A percentile compares a stretch with the other conserved stretches of the same genome.
These are phyloP conservation scores for Wickerhamiella domercqiae DNA, from an alignment of 805 yeast genomes.

Conservation along the genomic window DNA sequence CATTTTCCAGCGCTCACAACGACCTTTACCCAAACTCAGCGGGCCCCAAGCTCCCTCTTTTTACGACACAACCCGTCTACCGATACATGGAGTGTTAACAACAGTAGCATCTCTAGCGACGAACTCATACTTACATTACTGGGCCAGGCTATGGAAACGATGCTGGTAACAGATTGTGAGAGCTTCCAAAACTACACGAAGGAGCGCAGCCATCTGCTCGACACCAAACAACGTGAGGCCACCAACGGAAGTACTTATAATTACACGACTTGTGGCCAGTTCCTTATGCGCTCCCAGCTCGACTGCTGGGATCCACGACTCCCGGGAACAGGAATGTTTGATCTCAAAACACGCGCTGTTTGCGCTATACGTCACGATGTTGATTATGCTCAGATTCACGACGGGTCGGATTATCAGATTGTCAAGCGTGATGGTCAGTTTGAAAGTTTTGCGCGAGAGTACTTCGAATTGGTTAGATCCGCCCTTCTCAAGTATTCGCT, in stretches of 20 bases:
- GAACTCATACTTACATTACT: slow-evolving; percentile 56
- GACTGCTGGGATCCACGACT: slow-evolving; percentile 64
- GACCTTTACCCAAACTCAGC: slow-evolving; percentile 32
- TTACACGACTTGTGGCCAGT: slow-evolving; percentile 51
- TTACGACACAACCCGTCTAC: slow-evolving; percentile 32
- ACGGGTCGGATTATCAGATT: slow-evolving; percentile 54
- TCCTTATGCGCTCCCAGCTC: slow-evolving; percentile 77
- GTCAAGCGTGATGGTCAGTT: slow-evolving; percentile 42
- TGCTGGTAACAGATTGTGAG: slow-evolving; percentile 46
- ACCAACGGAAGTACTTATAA: slow-evolving; percentile 36
- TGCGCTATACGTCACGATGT: slow-evolving; percentile 71
- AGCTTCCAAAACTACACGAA: slow-evolving; percentile 33
- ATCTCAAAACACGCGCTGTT: slow-evolving; percentile 81
- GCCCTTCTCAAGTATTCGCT: slow-evolving; percentile 71
- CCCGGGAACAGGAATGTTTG: slow-evolving; percentile 88
- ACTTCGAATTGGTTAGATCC: slow-evolving; percentile 55
- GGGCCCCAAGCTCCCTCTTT: slow-evolving; percentile 41
- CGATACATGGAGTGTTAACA: slow-evolving; percentile 45
- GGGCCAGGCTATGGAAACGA: slow-evolving; percentile 67
- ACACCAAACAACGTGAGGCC: slow-evolving; percentile 1
- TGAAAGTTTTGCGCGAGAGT: slow-evolving; percentile 76
- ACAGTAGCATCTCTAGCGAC: slow-evolving; percentile 50
- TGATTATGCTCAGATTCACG: slow-evolving; percentile 39
- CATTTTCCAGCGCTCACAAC: slow-evolving; percentile 26
- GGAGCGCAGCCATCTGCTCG: slow-evolving; percentile 6